Evolutionary conservation across 2,329 filamentous ascomycete species (phyloP), one percentile per base, ranked within the genome.

Genomic region (Claviceps humidiphila): DNA sequence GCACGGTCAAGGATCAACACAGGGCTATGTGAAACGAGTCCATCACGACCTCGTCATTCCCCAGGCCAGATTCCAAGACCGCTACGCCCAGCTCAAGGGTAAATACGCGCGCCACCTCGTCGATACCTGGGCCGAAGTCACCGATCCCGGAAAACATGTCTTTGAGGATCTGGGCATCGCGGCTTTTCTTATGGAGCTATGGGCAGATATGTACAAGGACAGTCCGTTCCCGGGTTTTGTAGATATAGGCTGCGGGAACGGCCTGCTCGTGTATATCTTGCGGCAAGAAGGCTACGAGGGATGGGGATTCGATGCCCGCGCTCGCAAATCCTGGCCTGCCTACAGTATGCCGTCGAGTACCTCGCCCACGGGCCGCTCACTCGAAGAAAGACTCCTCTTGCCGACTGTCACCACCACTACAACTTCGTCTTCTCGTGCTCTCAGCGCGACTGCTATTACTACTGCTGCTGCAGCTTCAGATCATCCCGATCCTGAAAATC

Each of bases 181-280:
- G 0, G 87, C 91, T 0, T 98, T 96, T 61, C 72, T 97, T 50
- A 87, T 97, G 26, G 90, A 96, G 70, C 71, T 97, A 2, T 98
- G 93, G 93, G 70, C 72, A 13, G 81, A 85, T 53, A 91, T 95
- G 82, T 97, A 97, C 64, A 63, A 60, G 40, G 43, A 63, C 43
- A 53, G 47, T 0, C 55, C 58, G 0, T 96, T 95, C 60, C 87
- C 89, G 0, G 90, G 91, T 0, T 98, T 97, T 61, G 87, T 96
- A 20, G 93, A 98, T 62, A 89, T 98, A 46, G 93, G 91, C 5
- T 97, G 93, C 63, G 93, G 93, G 2, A 98, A 97, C 62, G 93
- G 93, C 1, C 73, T 98, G 3, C 77, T 98, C 1, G 87, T 95
- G 7, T 80, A 94, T 63, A 79, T 98, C 40, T 77, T 98, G 4